Conservation (phyloP, 345 rosid species). For the Sisymbrium altissimum region DNA sequence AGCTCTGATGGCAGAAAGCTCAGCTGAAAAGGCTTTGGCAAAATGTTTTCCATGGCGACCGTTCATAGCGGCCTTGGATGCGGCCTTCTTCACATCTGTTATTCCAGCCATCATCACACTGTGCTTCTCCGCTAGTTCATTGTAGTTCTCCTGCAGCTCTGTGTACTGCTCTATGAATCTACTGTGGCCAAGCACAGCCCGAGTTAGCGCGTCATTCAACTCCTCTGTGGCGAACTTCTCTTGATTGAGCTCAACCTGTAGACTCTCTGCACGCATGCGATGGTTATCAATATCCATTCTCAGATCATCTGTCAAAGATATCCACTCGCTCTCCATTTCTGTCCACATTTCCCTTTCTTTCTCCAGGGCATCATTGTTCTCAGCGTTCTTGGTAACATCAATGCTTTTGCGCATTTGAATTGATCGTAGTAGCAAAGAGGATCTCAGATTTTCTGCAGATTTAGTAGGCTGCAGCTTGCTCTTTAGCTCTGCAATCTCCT, state of each 20-base stretch:
- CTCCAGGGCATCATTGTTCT: slow-evolving; percentile 57
- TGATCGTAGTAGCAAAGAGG: slow-evolving; percentile 67
- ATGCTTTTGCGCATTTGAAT: slow-evolving; percentile 59
- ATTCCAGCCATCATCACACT: slow-evolving; percentile 73
- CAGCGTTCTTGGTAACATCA: slow-evolving; percentile 31
- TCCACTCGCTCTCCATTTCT: slow-evolving; percentile 98
- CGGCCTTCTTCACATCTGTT: slow-evolving; percentile 81
- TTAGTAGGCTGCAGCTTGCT: slow-evolving; percentile 59
- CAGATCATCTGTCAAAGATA: slow-evolving; percentile 84
- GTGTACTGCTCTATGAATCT: slow-evolving; percentile 92
- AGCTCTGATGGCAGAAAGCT: slow-evolving; percentile 71
- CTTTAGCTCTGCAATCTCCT: slow-evolving; percentile 66
- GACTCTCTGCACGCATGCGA: slow-evolving; percentile 65
- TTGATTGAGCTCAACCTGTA: slow-evolving; percentile 61
- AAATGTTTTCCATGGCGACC: slow-evolving; percentile 65
- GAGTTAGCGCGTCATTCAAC: slow-evolving; percentile 73
- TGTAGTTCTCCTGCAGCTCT: slow-evolving; percentile 78
- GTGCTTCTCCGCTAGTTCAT: slow-evolving; percentile 66
- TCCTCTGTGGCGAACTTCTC: slow-evolving; percentile 71
- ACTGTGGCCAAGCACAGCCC: slow-evolving; percentile 85
- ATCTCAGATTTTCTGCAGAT: slow-evolving; percentile 64
- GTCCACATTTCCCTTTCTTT: slow-evolving; percentile 81
- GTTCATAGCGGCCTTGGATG: slow-evolving; percentile 71
- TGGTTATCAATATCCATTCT: slow-evolving; percentile 70
- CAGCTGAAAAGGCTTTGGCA: slow-evolving; percentile 70